A percentile compares a stretch with the other conserved stretches of the same genome.
Evolutionary conservation across 257 asterid species (phyloP).

Genomic region (Coffea canephora): DNA sequence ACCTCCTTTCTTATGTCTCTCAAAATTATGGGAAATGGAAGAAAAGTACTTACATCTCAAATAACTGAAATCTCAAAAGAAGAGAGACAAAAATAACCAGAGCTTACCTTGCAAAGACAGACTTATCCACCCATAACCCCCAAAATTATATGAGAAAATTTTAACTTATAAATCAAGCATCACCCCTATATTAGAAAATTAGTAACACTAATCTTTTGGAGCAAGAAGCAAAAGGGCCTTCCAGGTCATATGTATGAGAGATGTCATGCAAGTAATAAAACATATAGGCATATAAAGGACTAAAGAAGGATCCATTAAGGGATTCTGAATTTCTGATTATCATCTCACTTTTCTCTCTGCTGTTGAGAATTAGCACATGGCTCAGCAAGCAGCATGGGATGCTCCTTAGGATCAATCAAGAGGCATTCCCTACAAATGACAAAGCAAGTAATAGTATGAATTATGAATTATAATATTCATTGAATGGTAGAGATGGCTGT

Average conservation of each 20-base stretch:
- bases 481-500: not conserved
- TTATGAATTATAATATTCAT: not conserved
- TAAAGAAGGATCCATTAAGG: conserved; percentile 5
- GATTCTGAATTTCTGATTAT: not conserved
- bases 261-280: not conserved
- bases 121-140: not conserved
- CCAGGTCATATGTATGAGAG: not conserved
- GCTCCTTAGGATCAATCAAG: conserved; percentile 95
- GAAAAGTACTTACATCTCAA: no score
- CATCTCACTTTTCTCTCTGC: conserved; percentile 96
- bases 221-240: no score
- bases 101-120: not conserved
- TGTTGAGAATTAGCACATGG: conserved; percentile 85
- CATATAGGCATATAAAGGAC: not conserved
- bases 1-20: not conserved
- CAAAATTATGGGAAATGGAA: no score
- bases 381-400: conserved; percentile 98
- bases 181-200: not conserved
- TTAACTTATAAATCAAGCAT: not conserved
- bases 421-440: conserved; percentile 70
- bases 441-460: conserved; percentile 6
- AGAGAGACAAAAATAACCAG: not conserved
- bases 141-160: not conserved
- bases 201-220: not conserved
- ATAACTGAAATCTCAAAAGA: no score